Percentiles rank a stretch among this genome's conserved stretches.
These are phyloP conservation scores for Gaertneriomyces sp. DNA, from an alignment of 192 early-diverging fungal species.

Conservation along the genomic window DNA sequence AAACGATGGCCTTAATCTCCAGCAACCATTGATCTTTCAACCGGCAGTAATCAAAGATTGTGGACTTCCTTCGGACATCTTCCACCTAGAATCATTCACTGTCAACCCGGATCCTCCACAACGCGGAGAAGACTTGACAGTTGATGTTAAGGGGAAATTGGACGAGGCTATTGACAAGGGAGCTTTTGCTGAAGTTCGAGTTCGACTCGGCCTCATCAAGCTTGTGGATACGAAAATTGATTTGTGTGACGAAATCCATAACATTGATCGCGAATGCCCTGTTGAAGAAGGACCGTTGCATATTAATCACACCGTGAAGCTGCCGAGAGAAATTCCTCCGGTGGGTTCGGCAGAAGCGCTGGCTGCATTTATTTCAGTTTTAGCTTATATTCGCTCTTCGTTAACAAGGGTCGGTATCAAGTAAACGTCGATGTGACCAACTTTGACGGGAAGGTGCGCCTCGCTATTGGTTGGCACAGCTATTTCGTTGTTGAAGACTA, in stretches of 20 bases:
- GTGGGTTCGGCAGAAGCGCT: conserved; percentile 24
- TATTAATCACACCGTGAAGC: conserved; percentile 38
- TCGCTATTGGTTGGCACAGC: too few relatives aligned
- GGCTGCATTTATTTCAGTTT: not conserved
- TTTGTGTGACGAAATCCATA: conserved; percentile 41
- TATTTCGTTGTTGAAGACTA: too few relatives aligned
- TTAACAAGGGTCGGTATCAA: conserved; percentile 38
- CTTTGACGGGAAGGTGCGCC: conserved; percentile 10
- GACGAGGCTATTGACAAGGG: conserved; percentile 38
- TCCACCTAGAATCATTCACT: conserved; percentile 29
- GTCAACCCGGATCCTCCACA: conserved; percentile 46
- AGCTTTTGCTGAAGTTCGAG: conserved; percentile 39
- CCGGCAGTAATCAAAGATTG: conserved; percentile 26
- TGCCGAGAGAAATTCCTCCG: conserved; percentile 47
- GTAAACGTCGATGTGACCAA: conserved; percentile 34
- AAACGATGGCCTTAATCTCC: not conserved
- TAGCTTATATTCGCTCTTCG: not conserved
- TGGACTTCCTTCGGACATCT: conserved; percentile 30
- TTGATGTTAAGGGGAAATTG: conserved; percentile 37
- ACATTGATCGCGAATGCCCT: conserved; percentile 44
- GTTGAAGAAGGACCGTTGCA: conserved; percentile 46
- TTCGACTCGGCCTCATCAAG: conserved; percentile 51
- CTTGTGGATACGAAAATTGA: conserved; percentile 37
- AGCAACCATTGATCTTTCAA: conserved; percentile 6
- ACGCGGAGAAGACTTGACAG: conserved; percentile 35